A percentile compares a stretch with the other conserved stretches of the same genome.
These are phyloP conservation scores for Aspergillus eucalypticola DNA, from an alignment of 2,329 filamentous ascomycete genomes.

Conservation along the genomic window DNA sequence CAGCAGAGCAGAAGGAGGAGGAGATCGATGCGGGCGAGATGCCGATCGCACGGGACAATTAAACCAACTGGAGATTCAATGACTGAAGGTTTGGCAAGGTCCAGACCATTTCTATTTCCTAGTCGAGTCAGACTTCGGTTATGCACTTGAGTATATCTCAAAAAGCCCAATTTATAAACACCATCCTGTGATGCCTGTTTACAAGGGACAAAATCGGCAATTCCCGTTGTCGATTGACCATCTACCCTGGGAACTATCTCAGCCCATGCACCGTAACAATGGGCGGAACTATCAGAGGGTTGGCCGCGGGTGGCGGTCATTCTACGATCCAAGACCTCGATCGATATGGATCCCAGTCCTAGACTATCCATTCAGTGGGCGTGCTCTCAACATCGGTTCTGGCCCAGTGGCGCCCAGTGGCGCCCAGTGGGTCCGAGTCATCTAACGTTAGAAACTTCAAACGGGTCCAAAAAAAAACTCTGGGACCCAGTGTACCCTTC, in stretches of 20 bases:
- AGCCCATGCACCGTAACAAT: not conserved
- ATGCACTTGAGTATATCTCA: too few species aligned
- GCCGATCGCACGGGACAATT: slow-evolving; percentile 15
- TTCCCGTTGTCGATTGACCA: not conserved
- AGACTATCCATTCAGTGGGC: not conserved
- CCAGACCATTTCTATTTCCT: not conserved
- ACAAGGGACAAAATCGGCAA: too few species aligned
- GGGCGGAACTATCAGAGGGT: not conserved
- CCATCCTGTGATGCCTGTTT: too few species aligned
- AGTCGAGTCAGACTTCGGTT: not conserved
- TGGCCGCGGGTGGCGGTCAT: not conserved
- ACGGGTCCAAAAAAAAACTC: slow-evolving; percentile 1
- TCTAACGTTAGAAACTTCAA: slow-evolving; percentile 4
- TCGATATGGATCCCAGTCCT: not conserved
- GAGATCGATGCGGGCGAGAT: slow-evolving; percentile 7
- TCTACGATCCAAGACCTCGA: not conserved
- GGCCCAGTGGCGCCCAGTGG: not conserved
- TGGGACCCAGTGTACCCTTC: not conserved
- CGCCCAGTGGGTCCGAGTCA: not conserved
- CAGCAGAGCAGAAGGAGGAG: not conserved
- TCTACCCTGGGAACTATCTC: not conserved
- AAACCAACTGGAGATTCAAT: slow-evolving; percentile 4
- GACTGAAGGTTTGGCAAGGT: not conserved
- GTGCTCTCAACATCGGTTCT: slow-evolving; percentile 1
- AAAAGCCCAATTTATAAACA: too few species aligned